These are phyloP conservation scores for Echria macrotheca DNA, from an alignment of 495 filamentous ascomycete species.

Conservation along the genomic window DNA sequence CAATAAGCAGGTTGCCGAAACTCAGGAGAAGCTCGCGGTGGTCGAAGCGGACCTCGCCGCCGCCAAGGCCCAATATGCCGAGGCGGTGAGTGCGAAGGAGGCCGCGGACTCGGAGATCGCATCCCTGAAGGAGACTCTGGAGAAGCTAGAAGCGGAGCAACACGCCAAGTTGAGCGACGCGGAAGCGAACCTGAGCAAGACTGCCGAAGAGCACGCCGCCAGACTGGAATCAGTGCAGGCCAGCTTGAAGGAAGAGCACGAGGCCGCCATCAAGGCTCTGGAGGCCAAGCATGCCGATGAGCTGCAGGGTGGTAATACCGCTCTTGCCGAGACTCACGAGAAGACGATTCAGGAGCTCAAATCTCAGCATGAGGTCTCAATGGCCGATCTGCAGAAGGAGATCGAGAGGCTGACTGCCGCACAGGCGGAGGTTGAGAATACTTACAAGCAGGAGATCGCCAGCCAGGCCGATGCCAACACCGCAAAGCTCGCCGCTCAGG, in stretches of 20 bases:
- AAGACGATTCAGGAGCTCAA: slow-evolving; percentile 38
- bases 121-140: slow-evolving; percentile 37
- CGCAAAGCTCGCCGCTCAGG: slow-evolving; percentile 33
- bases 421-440: slow-evolving; percentile 20
- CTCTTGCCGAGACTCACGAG: slow-evolving; percentile 28
- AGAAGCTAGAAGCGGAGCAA: slow-evolving; percentile 35
- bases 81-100: slow-evolving; percentile 32
- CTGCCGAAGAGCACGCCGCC: slow-evolving; percentile 35
- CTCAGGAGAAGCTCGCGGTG: slow-evolving; percentile 36
- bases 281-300: slow-evolving; percentile 39
- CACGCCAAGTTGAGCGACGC: slow-evolving; percentile 31
- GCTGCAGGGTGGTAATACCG: slow-evolving; percentile 30
- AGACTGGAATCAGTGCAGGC: slow-evolving; percentile 36
- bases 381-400: slow-evolving; percentile 40
- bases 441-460: slow-evolving; percentile 27
- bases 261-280: slow-evolving; percentile 33
- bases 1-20: slow-evolving; percentile 35
- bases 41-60: slow-evolving; percentile 35
- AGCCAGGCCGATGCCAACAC: slow-evolving; percentile 26
- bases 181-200: slow-evolving; percentile 27
- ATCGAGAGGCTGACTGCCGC: slow-evolving; percentile 36
- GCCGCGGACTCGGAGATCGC: slow-evolving; percentile 36
- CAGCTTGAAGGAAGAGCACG: slow-evolving; percentile 37
- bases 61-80: slow-evolving; percentile 32
- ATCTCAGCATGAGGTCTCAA: slow-evolving; percentile 31